Evolutionary conservation across 306 rosid species (phyloP), one percentile per base, ranked within the genome.

Genomic region (Prosopis cineraria): DNA sequence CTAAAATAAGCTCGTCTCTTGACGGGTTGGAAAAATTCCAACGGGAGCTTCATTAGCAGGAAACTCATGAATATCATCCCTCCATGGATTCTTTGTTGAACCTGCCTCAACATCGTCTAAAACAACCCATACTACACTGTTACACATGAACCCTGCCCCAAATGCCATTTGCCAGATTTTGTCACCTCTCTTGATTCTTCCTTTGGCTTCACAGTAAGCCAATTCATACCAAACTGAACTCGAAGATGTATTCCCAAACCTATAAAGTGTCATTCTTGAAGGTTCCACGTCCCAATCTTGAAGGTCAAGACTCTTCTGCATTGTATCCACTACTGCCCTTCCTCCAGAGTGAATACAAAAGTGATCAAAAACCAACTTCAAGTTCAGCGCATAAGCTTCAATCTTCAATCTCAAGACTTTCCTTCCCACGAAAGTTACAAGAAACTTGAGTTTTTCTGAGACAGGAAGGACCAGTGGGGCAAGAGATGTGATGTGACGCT

Each of bases 81-180:
- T 50, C 56, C 10, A 50, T 50, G 25, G 11, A 50, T 50, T 50
- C 56, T 50, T 50, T 7, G n/a, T 19, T 7, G 56, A 50, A 50
- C 25, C 56, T 50, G 9, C 25, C 1, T n/a, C 25, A n/a, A 50
- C 3, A 19, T 50, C 6, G 10, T 50, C 22, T 25, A 50, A 19
- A 3, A 78, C 83, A 37, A 40, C 1, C 73, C 67, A 79, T 11
- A 72, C 83, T 13, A 20, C 73, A 72, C 73, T 72, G 3, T 72
- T 72, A 55, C 83, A 79, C 73, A 72, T 79, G 47, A 79, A 79
- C n/a, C 83, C 78, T 29, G 78, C 48, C 5, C 78, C 83, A 62
- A 79, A 63, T n/a, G 83, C 67, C 10, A 79, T 37, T 39, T 79
- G 78, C 83, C 78, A 72, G 5, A 79, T 53, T 40, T 68, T 30